Evolutionary conservation across 129 eudicot species (phyloP).

Genomic region (Helianthus tuberosus): DNA sequence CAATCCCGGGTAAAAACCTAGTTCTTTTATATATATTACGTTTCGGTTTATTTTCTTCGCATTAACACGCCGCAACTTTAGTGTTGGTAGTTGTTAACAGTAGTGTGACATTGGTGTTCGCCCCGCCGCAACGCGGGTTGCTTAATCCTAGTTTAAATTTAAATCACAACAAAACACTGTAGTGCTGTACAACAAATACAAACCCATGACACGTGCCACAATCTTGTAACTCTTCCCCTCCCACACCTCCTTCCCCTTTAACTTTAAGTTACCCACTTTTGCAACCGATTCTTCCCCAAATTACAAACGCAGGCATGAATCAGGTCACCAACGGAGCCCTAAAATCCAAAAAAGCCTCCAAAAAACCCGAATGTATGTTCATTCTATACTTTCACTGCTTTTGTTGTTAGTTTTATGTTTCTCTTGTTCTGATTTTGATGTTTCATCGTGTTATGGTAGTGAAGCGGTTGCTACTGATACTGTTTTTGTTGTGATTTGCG

Average conservation of each 20-base stretch:
- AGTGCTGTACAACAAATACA: not conserved
- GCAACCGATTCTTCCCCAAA: constrained; percentile 30
- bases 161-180: not conserved
- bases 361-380: constrained; percentile 58
- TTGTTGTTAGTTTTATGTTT: not conserved
- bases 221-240: constrained; percentile 12
- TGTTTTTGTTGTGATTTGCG: not conserved
- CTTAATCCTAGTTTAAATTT: no score
- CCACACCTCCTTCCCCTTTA: constrained; percentile 1
- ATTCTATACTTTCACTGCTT: constrained; percentile 1
- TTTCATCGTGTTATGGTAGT: constrained; percentile 9
- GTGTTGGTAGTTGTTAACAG: no score
- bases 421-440: not conserved
- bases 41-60: no score
- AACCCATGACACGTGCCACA: constrained; percentile 22
- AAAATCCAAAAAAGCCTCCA: constrained; percentile 43
- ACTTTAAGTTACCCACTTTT: not conserved
- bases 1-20: no score
- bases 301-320: constrained; percentile 30
- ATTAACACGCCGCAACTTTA: no score
- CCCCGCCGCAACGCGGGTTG: no score
- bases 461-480: constrained; percentile 13
- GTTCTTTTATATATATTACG: no score
- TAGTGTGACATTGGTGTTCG: no score
- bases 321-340: constrained; percentile 39